These are phyloP conservation scores for Yarrowia sp. DNA, from an alignment of 805 yeast species.

Conservation along the genomic window DNA sequence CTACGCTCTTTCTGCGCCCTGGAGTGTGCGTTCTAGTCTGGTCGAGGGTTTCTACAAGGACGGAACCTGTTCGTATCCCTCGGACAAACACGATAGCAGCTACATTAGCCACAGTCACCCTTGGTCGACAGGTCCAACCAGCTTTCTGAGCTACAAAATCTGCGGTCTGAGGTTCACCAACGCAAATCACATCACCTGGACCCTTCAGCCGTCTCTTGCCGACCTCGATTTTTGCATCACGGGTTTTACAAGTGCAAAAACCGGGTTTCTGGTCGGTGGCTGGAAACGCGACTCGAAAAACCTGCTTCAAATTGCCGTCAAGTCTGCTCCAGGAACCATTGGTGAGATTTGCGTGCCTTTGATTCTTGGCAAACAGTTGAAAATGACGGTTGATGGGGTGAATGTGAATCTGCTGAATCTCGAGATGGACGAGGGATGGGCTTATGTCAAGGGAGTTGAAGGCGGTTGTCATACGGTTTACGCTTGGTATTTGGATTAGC, in stretches of 20 bases:
- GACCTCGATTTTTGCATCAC: neutral
- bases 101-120: slow-evolving; percentile 10
- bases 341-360: slow-evolving; percentile 7
- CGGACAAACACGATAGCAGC: neutral
- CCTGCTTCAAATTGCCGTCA: slow-evolving; percentile 6
- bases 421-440: slow-evolving; percentile 7
- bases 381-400: slow-evolving; percentile 2
- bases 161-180: neutral
- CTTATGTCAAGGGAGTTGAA: neutral
- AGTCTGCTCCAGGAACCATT: neutral
- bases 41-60: slow-evolving; percentile 8
- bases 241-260: neutral
- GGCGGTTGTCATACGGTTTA: neutral
- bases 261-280: neutral
- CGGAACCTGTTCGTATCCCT: slow-evolving; percentile 1
- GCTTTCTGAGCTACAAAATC: neutral
- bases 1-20: neutral
- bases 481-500: slow-evolving; percentile 6
- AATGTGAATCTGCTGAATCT: neutral
- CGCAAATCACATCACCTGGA: slow-evolving; percentile 1
- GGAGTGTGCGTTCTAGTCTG: neutral
- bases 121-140: neutral
- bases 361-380: neutral
- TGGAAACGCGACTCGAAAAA: slow-evolving; percentile 1
- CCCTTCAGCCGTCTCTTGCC: neutral